Evolutionary conservation across 1,139 yeast species (phyloP), one percentile per base, ranked within the genome.

Genomic region (Scheffersomyces lignicola): DNA sequence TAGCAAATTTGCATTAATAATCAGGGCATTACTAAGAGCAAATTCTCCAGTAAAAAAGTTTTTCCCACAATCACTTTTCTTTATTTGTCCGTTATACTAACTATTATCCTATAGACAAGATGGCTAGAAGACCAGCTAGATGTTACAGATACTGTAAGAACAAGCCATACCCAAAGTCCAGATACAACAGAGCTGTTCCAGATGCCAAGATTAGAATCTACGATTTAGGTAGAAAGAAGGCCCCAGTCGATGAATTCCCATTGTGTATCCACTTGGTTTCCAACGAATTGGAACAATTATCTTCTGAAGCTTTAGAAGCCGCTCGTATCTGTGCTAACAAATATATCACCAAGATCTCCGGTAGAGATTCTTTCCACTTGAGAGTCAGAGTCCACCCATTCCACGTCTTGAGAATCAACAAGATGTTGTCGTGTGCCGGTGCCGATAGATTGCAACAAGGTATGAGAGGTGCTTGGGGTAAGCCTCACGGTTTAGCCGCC

Each of bases 401-500:
- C 97, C 98, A 92, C 83, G 98, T 94, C 59, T 85, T 92, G 75
- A 87, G 98, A 80, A 92, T 92, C 82, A 92, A 92, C 92, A 92
- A 92, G 86, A 92, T 92, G 98, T 88, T 92, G 96, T 92, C 98
- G 66, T 92, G 98, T 82, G 98, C 98, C 78, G 98, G 98, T 86
- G 98, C 98, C 71, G 98, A 92, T 90, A 88, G 98, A 86, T 83
- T 92, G 78, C 98, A 92, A 81, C 97, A 94, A 80, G 98, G 98
- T 88, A 92, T 92, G 98, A 90, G 98, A 87, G 95, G 95, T 83
- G 98, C 98, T 69, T 92, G 97, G 97, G 98, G 98, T 87, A 92
- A 92, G 80, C 98, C 98, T 65, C 96, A 90, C 65, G 98, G 98
- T 80, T 83, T 90, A 67, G 98, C 97, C 62, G 98, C 98, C 65